Base-by-base conservation (phyloP, 164 flowering plant genomes). In the Sextonia rubra region DNA sequence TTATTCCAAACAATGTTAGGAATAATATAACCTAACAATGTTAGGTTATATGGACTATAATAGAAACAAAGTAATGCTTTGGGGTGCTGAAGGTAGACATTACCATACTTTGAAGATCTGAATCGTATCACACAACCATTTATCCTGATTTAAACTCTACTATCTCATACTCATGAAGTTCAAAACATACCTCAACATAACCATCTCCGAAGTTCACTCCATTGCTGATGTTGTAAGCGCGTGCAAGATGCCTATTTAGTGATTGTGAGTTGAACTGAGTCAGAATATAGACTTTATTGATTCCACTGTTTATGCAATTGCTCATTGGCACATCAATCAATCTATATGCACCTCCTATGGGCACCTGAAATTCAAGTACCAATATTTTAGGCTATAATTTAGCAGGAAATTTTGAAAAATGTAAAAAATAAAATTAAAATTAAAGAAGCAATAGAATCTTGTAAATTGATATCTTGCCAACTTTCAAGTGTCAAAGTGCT, bases 251-350 rank as follows among this genome's bases (percentile, higher is more conserved):
- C 68, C 99, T 80, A 78, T 94, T 94, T 63, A 94, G 96, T 3
- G 97, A 94, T 24, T 96, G 94, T 9, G 99, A 92, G 82, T 94
- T 94, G 87, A 81, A 94, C 81, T 94, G 99, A 4, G 99, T 94
- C 72, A 94, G 93, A 74, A 94, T 92, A 81, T 90, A 94, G 1
- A 94, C 86, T 77, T 94, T 94, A 83, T 87, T 92, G 82, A 94
- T 85, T 20, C 98, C 95, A 82, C 98, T 92, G 86, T 91, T 94
- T 73, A 94, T 94, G 86, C 99, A 94, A 86, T 90, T 94, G 85
- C 99, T 94, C 99, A 94, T 94, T 6, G 99, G 99, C 73, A 94
- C 97, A 80, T 94, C 99, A 61, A 94, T 89, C 66, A 94, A 85
- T 83, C 99, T 83, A 77, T 94, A 94, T 65, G 96, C 87, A 22